Evolutionary conservation across 306 rosid genomes (phyloP), one percentile per base, ranked within the genome.

Genomic region (Lathyrus sativus): DNA sequence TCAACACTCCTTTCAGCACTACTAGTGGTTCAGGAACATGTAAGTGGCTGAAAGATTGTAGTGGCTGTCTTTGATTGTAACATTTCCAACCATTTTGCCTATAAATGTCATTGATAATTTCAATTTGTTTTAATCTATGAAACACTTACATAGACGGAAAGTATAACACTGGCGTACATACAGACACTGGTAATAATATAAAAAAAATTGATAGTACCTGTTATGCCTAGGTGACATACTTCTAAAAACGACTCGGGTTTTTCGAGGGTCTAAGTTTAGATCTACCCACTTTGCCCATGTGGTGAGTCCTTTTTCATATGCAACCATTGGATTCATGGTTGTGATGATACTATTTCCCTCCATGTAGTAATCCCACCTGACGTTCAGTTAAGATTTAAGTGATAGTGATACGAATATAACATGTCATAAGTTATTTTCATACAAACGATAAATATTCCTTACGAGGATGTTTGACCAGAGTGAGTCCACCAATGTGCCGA

Each of bases 401-500:
- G 39, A 7, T 1, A 7, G 4, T 26, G 12, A 50, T 22, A 12
- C 9, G 53, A 46, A 49, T 49, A 17, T 15, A 15, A 2, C 31
- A 70, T 35, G 9, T 35, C 39, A 35, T 35, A 7, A 7, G 39
- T 35, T 35, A 35, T 35, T 35, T 35, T 35, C 2, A 35, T 35
- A 35, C 7, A 45, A 43, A 24, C 7, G 62, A 46, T 68, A 77
- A 74, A 64, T 17, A 49, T 51, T 45, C 48, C 92, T 91, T 90
- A 93, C 99, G 99, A 82, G 72, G 86, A 80, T 44, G 80, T 56
- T 79, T 82, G 70, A 68, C 84, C 95, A 29, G 95, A 88, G 78
- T 93, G 99, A 85, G 99, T 90, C 99, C 97, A 93, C 99, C 99
- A 90, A 79, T 93, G 97, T 18, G 98, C 98, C 51, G 98, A 93